Conservation (phyloP, 2,329 filamentous ascomycete genomes). For the Plenodomus biglobosus region DNA sequence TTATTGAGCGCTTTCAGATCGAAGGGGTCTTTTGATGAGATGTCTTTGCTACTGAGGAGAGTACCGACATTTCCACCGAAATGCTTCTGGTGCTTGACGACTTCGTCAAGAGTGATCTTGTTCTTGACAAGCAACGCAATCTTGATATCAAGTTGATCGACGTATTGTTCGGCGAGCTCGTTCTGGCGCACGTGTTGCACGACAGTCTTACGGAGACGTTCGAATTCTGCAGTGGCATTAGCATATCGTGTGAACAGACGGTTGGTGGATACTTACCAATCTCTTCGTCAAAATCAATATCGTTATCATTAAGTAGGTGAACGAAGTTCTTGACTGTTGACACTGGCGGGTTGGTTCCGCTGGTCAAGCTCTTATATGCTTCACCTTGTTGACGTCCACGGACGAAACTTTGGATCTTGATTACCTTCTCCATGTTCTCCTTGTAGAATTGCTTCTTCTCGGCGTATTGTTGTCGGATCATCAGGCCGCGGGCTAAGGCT, state of each 20-base stretch:
- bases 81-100: conserved; percentile 94
- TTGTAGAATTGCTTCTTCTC: conserved; percentile 88
- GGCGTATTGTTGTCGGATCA: conserved; percentile 73
- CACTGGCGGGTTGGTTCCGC: conserved; percentile 93
- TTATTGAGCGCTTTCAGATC: conserved; percentile 98
- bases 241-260: background rate
- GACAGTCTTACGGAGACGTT: conserved; percentile 90
- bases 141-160: conserved; percentile 98
- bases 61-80: conserved; percentile 87
- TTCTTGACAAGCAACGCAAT: conserved; percentile 98
- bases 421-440: conserved; percentile 97
- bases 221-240: conserved; percentile 66
- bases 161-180: conserved; percentile 95
- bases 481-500: conserved; percentile 68
- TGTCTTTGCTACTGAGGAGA: conserved; percentile 83
- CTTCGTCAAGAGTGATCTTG: conserved; percentile 98
- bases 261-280: conserved; percentile 57
- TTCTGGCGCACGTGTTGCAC: conserved; percentile 97
- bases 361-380: conserved; percentile 95
- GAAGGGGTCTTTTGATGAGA: conserved; percentile 86
- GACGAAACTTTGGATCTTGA: conserved; percentile 98
- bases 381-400: conserved; percentile 94
- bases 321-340: conserved; percentile 98
- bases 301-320: conserved; percentile 94
- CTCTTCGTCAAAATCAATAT: conserved; percentile 98